Base-by-base conservation (phyloP, 1,284 basidiomycete species). In the Trichosporon ovoides region DNA sequence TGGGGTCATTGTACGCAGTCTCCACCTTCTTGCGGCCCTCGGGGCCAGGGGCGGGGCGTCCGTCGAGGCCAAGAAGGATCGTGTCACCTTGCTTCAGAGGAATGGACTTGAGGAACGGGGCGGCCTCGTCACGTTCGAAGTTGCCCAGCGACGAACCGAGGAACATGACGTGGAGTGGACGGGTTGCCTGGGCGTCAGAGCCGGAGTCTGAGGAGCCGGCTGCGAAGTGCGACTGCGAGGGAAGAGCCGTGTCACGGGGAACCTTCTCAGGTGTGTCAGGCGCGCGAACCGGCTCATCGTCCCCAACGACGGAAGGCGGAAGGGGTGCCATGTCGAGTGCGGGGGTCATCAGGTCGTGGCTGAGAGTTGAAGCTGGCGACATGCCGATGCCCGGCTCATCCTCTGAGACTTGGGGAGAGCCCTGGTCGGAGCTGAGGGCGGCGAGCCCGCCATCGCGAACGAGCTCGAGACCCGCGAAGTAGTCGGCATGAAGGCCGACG, bases 101-200 rank as follows among this genome's bases (percentile, higher is more conserved):
- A 22, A 96, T 80, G 1, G 84, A 83, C 13, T 82, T 82, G 55
- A 98, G 82, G 78, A 98, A 97, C 0, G 82, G 78, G 1, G 82
- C 82, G 7, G 87, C 89, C 28, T 83, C 86, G 14, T 81, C 80
- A 20, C 91, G 84, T n/a, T 81, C 75, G 74, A 98, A 97, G 79
- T 98, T 98, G 13, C 95, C 95, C 13, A 98, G 78, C 0, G 91
- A 92, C 0, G 90, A 95, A 0, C 95, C 95, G n/a, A 98, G 81
- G 81, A 96, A 98, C 59, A 97, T 79, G 57, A 97, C 79, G 69
- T 93, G 91, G 34, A 91, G 74, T 10, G 88, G 88, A 38, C 76
- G 66, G 18, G 60, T 16, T 3, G 43, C 43, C 6, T 48, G 16
- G 10, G 43, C 10, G 14, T 24, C 43, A 16, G 16, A n/a, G 22